These are phyloP conservation scores for Lentithecium fluviatile DNA, from an alignment of 495 filamentous ascomycete genomes.

Conservation along the genomic window DNA sequence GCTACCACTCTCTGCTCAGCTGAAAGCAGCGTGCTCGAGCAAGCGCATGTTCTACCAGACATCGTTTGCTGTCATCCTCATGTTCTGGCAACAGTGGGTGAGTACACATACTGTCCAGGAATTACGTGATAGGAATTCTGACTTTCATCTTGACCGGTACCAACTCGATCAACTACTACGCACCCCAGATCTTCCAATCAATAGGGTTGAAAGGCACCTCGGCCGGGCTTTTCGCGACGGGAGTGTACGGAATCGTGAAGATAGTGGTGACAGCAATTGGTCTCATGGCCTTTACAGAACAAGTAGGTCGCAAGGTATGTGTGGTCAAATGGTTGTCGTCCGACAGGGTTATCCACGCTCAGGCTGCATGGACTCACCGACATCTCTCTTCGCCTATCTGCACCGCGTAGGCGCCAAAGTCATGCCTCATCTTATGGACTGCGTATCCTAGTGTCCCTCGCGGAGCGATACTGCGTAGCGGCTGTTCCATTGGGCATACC, in stretches of 20 bases:
- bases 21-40: conserved; percentile 29
- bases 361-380: conserved; percentile 29
- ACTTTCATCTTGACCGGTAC: conserved; percentile 32
- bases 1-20: conserved; percentile 30
- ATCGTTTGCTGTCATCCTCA: conserved; percentile 40
- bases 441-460: too few species aligned
- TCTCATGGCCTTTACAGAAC: conserved; percentile 35
- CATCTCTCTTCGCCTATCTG: conserved; percentile 2
- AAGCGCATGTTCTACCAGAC: conserved; percentile 36
- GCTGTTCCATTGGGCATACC: too few species aligned
- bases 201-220: conserved; percentile 27
- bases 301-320: conserved; percentile 36
- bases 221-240: conserved; percentile 35
- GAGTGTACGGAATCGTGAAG: conserved; percentile 37
- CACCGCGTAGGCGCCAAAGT: too few species aligned
- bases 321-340: background rate
- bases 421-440: too few species aligned
- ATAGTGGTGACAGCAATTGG: conserved; percentile 28
- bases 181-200: conserved; percentile 36
- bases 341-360: conserved; percentile 9
- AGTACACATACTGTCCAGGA: conserved; percentile 26
- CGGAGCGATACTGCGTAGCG: too few species aligned
- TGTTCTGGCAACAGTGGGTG: conserved; percentile 42
- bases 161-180: conserved; percentile 32
- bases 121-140: background rate